These are phyloP conservation scores for Medicago arabica DNA, from an alignment of 306 rosid genomes.

Conservation along the genomic window DNA sequence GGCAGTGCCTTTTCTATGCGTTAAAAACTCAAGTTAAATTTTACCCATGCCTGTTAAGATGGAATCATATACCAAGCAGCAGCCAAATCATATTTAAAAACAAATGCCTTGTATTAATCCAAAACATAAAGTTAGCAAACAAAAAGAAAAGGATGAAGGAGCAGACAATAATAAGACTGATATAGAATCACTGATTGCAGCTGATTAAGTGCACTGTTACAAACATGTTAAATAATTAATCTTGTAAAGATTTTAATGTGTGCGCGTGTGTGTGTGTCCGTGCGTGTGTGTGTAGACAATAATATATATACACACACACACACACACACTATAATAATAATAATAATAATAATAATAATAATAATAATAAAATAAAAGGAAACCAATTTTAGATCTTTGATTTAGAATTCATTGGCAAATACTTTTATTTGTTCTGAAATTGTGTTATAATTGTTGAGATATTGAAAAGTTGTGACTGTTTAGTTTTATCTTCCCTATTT, in stretches of 20 bases:
- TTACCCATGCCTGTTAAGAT: too few relatives aligned
- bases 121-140: background rate
- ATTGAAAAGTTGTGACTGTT: too few relatives aligned
- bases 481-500: too few relatives aligned
- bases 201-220: background rate
- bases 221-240: constrained; percentile 29
- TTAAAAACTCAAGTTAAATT: too few relatives aligned
- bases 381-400: constrained; percentile 19
- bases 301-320: too few relatives aligned
- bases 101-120: constrained; percentile 4
- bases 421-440: constrained; percentile 26
- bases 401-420: constrained; percentile 27
- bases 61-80: background rate
- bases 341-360: background rate
- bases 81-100: constrained; percentile 2
- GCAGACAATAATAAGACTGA: constrained; percentile 29
- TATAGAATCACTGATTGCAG: constrained; percentile 3
- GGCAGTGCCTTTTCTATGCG: too few relatives aligned
- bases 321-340: background rate
- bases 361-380: background rate
- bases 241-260: constrained; percentile 12
- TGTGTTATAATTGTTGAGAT: background rate
- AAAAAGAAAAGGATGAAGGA: constrained; percentile 11
- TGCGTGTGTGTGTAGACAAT: background rate
- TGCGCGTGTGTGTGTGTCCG: too few relatives aligned